phyloP scores from a whole-genome alignment of 225 moss, liverwort and hornwort species.

The Straminergon stramineum region DNA sequence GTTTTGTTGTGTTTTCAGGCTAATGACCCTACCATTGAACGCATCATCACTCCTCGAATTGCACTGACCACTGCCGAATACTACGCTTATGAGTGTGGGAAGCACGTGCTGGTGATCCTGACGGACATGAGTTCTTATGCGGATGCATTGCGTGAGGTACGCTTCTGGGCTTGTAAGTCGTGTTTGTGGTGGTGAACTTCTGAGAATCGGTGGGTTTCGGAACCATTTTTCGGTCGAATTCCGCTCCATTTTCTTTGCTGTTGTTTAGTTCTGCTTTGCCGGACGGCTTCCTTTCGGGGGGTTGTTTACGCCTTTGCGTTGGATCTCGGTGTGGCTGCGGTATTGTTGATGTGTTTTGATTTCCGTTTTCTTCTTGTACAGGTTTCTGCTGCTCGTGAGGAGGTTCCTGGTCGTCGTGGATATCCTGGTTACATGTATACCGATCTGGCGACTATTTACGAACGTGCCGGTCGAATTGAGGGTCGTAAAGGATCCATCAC shows the following conservation, averaged over 20 bases:
- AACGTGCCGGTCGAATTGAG: conserved; percentile 90
- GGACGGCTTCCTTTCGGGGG: neutral
- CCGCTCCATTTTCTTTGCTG: neutral
- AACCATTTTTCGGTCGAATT: neutral
- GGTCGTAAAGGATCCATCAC: conserved; percentile 92
- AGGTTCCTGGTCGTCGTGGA: conserved; percentile 94
- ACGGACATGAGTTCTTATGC: conserved; percentile 96
- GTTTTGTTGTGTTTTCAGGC: conserved; percentile 19
- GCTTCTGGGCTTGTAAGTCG: neutral
- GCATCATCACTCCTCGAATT: conserved; percentile 94
- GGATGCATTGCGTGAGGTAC: conserved; percentile 81
- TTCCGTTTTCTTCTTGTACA: neutral
- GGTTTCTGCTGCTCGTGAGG: conserved; percentile 88
- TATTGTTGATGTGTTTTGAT: neutral
- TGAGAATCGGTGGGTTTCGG: neutral
- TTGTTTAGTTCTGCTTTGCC: neutral
- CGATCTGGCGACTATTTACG: conserved; percentile 92
- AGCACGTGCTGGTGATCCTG: conserved; percentile 86
- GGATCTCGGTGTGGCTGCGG: neutral
- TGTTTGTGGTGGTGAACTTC: neutral
- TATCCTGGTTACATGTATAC: conserved; percentile 99
- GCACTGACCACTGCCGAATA: conserved; percentile 88
- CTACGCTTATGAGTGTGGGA: conserved; percentile 89
- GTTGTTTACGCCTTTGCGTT: neutral
- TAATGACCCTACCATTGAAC: conserved; percentile 93